Percentiles rank a stretch among this genome's conserved stretches.
These are phyloP conservation scores for Colletotrichum musicola DNA, from an alignment of 2,329 filamentous ascomycete genomes.

Conservation along the genomic window DNA sequence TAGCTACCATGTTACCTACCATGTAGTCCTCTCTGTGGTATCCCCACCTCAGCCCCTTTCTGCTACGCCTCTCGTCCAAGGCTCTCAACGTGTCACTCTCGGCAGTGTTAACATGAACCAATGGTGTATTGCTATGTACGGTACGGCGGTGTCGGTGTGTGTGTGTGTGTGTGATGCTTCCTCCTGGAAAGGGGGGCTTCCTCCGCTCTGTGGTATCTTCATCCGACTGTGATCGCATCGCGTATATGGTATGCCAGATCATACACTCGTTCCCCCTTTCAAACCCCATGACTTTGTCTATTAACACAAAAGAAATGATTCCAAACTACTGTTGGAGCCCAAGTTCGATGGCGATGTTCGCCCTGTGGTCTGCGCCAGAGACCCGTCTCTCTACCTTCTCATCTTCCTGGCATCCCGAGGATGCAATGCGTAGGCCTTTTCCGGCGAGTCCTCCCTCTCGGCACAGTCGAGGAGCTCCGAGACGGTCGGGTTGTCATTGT, in stretches of 20 bases:
- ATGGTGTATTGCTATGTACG: background rate
- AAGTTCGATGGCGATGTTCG: too few relatives aligned
- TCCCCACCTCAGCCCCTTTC: too few relatives aligned
- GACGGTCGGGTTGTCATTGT: conserved; percentile 54
- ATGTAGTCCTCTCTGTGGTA: too few relatives aligned
- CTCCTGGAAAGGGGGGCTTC: background rate
- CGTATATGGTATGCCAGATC: conserved; percentile 2
- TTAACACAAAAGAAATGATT: conserved; percentile 2
- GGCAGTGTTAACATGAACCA: background rate
- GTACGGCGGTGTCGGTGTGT: background rate
- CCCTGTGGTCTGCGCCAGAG: too few relatives aligned
- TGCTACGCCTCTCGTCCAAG: too few relatives aligned
- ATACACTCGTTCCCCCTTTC: background rate
- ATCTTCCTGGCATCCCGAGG: conserved; percentile 33
- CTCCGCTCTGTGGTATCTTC: conserved; percentile 34
- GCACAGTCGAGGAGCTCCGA: conserved; percentile 50
- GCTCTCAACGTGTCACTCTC: too few relatives aligned
- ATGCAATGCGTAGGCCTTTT: conserved; percentile 31
- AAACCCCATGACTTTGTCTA: background rate
- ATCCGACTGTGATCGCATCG: conserved; percentile 7
- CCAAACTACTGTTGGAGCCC: background rate
- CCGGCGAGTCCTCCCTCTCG: conserved; percentile 45
- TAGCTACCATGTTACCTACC: too few relatives aligned
- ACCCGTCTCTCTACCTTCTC: background rate
- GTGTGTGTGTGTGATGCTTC: background rate